Evolutionary conservation across 1,284 basidiomycete genomes (phyloP).

Genomic region (Tylopilus sp.): DNA sequence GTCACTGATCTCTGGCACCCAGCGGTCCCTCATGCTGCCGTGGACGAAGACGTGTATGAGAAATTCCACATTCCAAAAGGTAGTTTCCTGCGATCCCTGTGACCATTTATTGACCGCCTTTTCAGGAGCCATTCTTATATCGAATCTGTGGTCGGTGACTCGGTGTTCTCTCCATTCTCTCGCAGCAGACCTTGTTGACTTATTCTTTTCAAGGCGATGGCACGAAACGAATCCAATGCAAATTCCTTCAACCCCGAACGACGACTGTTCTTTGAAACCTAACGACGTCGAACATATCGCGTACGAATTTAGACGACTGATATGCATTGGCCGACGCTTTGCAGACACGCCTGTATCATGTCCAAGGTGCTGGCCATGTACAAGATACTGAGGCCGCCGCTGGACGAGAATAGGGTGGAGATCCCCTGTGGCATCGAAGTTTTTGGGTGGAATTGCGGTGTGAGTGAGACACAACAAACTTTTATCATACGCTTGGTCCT

Average conservation of each 20-base stretch:
- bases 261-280: neutral
- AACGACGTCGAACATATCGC: neutral
- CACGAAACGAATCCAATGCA: neutral
- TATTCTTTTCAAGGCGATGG: neutral
- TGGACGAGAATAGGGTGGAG: slow-evolving; percentile 13
- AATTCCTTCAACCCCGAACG: neutral
- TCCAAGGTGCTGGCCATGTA: slow-evolving; percentile 8
- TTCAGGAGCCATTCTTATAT: slow-evolving; percentile 5
- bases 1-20: neutral
- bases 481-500: too few relatives aligned
- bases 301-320: slow-evolving; percentile 11
- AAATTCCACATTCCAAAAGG: neutral
- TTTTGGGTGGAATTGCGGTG: slow-evolving; percentile 2
- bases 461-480: slow-evolving; percentile 2
- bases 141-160: slow-evolving; percentile 5
- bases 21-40: slow-evolving; percentile 10
- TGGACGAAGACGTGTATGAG: slow-evolving; percentile 4
- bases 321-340: slow-evolving; percentile 10
- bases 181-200: neutral
- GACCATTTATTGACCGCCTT: neutral
- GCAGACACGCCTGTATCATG: slow-evolving; percentile 8
- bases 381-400: slow-evolving; percentile 2
- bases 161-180: neutral
- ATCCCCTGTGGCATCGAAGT: slow-evolving; percentile 9
- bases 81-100: too few relatives aligned